Evolutionary conservation across 176 grass and related monocot species (phyloP), one percentile per base, ranked within the genome.

Genomic region (Chloris gayana): DNA sequence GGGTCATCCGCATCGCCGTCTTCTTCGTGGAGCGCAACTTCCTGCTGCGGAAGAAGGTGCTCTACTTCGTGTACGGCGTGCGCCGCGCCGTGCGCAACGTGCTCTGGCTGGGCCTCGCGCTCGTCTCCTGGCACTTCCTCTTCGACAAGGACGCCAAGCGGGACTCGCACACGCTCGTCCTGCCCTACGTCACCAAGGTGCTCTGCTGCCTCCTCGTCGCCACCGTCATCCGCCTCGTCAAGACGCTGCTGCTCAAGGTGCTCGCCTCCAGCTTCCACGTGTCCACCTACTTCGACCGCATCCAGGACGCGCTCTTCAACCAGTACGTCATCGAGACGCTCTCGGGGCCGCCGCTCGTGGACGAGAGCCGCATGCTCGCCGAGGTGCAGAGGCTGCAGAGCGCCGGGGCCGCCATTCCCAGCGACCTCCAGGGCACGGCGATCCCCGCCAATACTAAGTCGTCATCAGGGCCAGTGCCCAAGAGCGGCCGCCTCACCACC

Each of bases 1-100:
- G 93, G 97, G 54, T 91, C 14, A 82, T 96, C 76, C 92, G 88
- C 66, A 80, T 91, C 18, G 60, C 77, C 51, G 97, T 99, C 76
- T 99, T 93, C 87, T 81, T 93, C 58, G 85, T 99, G 3, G 97
- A 99, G 75, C 90, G 90, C 65, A 99, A 93, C 83, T 99, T 96
- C 72, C 50, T 95, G 41, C 88, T 96, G 30, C 82, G 93, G 42
- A 99, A 99, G 86, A 80, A 86, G 64, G 86, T 99, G 68, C 90
- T 99, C 79, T 99, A 99, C 91, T 99, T 99, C 83, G 93, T 99
- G 47, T 99, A 99, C 46, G 97, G 90, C 68, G 86, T 99, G 79
- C 93, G 91, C 24, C 78, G 46, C 2, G 93, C 97, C 39, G 93
- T 99, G 29, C 93, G 91, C 25, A 99, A 93, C 72, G 90, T 89